Evolutionary conservation across 2,329 filamentous ascomycete species (phyloP).

Genomic region (Cadophora sp.): DNA sequence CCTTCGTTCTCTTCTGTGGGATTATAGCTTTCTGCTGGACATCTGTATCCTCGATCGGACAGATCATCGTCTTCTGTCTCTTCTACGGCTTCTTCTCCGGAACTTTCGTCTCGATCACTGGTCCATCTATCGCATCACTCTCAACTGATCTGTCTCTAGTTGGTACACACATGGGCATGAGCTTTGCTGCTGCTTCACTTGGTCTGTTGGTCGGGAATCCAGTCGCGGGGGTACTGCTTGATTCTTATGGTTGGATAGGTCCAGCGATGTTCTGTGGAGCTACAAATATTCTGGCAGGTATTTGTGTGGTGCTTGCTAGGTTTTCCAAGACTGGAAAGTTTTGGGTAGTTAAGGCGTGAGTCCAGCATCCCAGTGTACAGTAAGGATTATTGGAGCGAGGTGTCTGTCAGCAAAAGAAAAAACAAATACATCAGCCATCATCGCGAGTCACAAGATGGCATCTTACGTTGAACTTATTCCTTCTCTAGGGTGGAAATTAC

Average conservation of each 20-base stretch:
- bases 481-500: too few relatives aligned
- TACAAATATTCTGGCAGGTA: constrained; percentile 51
- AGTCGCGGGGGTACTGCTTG: constrained; percentile 54
- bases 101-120: constrained; percentile 56
- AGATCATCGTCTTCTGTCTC: constrained; percentile 66
- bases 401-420: neutral
- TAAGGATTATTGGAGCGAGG: neutral
- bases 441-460: neutral
- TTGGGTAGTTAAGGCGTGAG: constrained; percentile 26
- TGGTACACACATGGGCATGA: constrained; percentile 60
- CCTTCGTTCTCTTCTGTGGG: constrained; percentile 57
- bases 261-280: constrained; percentile 63
- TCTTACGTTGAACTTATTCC: too few relatives aligned
- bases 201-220: constrained; percentile 46
- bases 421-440: neutral
- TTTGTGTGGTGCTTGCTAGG: constrained; percentile 45
- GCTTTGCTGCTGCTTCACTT: constrained; percentile 54
- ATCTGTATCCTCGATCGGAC: constrained; percentile 56
- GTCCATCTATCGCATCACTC: constrained; percentile 28
- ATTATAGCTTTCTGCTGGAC: constrained; percentile 58
- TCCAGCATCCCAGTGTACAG: neutral
- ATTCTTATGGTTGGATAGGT: constrained; percentile 57
- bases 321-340: constrained; percentile 29
- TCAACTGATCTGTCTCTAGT: constrained; percentile 53
- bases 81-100: constrained; percentile 75